Base-by-base conservation (phyloP, 2,329 filamentous ascomycete species). In the Fusarium dlaminii region DNA sequence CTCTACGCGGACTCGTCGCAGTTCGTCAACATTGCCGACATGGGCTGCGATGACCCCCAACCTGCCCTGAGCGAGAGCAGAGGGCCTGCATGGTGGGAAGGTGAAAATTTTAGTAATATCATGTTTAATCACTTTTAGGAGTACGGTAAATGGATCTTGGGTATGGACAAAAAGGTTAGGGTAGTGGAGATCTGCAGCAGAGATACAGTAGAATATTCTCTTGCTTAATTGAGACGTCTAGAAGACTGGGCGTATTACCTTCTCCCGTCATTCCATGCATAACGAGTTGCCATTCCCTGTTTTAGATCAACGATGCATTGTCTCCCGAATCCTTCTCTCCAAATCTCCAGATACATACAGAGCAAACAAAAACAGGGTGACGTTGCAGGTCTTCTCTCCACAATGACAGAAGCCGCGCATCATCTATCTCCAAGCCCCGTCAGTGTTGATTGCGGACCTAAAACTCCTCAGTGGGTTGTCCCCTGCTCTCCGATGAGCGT, bases 1-100 rank as follows among this genome's bases (percentile, higher is more conserved):
- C 76, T 85, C 22, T 85, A 85, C 52, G 83, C 83, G 4, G 83
- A 85, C 61, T 80, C 82, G 0, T 82, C 81, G 15, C 83, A 84
- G 67, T 80, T 85, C 43, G 75, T 81, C 14, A 81, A 80, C 52
- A 79, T 84, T 24, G 82, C 79, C 7, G 82, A 83, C 43, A 79
- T 84, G 67, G 80, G 80, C 2, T 80, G 79, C 27, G 72, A 79
- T 9, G 78, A 82, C 40, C 73, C 81, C 10, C 78, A 80, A 40
- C 73, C 78, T 5, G 39, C 68, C 8, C 65, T 75, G 15, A 76
- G 70, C 40, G 77, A 77, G 59, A 73, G 43, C 22, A 75, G 70
- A 45, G 79, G 80, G 12, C 78, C 75, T 37, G 78, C 82, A 6
- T 85, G 83, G 83, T 85, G 83, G 83, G 83, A 85, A 48, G 81